These are phyloP conservation scores for Cerioporus squamosus DNA, from an alignment of 1,284 basidiomycete genomes.

Conservation along the genomic window DNA sequence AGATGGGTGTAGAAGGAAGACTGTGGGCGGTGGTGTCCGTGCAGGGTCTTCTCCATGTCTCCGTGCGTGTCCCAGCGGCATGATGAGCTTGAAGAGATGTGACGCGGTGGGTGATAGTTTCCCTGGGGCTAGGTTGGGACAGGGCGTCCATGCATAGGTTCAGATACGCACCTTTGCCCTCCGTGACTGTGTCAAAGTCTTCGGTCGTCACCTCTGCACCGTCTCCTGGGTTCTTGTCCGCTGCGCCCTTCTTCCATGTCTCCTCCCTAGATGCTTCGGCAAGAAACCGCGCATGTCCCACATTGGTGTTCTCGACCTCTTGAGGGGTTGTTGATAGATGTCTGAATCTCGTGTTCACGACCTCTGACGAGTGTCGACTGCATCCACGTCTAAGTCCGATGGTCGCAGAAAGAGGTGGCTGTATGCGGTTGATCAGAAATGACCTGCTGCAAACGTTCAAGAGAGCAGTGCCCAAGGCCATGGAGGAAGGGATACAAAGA, in stretches of 20 bases:
- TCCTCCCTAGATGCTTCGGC: constrained; percentile 43
- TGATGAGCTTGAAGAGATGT: constrained; percentile 68
- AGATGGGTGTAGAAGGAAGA: constrained; percentile 63
- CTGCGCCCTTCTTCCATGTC: constrained; percentile 40
- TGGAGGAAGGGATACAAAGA: too few relatives aligned
- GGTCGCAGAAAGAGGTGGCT: not conserved
- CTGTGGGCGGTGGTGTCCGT: constrained; percentile 45
- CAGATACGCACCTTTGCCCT: constrained; percentile 31
- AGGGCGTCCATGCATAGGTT: not conserved
- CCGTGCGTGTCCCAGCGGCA: constrained; percentile 48
- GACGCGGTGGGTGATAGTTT: constrained; percentile 65
- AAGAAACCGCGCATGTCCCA: constrained; percentile 51
- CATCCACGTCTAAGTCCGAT: not conserved
- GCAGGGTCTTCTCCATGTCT: not conserved
- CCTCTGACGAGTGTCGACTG: too few relatives aligned
- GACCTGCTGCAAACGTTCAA: too few relatives aligned
- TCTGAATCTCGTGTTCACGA: not conserved
- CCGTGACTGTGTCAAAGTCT: constrained; percentile 27
- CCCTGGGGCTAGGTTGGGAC: constrained; percentile 38
- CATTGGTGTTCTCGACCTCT: constrained; percentile 41
- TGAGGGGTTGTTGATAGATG: constrained; percentile 13
- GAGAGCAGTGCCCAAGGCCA: too few relatives aligned
- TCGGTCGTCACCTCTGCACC: constrained; percentile 22
- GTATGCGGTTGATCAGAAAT: too few relatives aligned
- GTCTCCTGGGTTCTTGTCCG: constrained; percentile 11